Base-by-base conservation (phyloP, 345 rosid species). In the Odontarrhena argentea region DNA sequence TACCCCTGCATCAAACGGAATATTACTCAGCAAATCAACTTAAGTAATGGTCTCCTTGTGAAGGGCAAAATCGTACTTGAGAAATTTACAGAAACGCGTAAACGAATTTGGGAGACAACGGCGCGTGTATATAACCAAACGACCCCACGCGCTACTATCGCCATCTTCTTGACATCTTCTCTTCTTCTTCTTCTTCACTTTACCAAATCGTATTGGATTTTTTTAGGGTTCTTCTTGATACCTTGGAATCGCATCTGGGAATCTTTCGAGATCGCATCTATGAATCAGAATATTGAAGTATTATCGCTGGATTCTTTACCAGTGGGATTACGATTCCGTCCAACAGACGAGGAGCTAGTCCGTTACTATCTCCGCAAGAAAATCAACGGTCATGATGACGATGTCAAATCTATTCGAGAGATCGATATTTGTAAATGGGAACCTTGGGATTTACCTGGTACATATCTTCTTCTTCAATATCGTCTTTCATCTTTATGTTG, bases 361-460 rank as follows among this genome's bases (percentile, higher is more conserved):
- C 62, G 88, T 58, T 80, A 47, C 82, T 93, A 91, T 74, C 77
- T 93, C 64, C 74, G 92, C 9, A 47, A 48, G 63, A 94, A 91
- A 75, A 88, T 94, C 65, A 94, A 94, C 63, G 96, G 97, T 2
- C 65, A 74, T 4, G 69, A 86, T 40, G 56, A 77, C 9, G 84
- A 81, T 8, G 92, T 91, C 45, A 48, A 55, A 32, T 87, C 87
- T 3, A 94, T 94, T 54, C 68, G 78, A 2, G 97, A 87, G 55
- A 76, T 94, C 76, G 99, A 94, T 73, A 83, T 94, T 63, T 94
- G 97, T 58, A 91, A 83, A 78, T 60, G 82, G 79, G 99, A 94
- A 77, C 99, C 99, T 8, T 91, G 96, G 96, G 99, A 94, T 70
- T 82, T 94, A 58, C 99, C 99, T 60, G 86, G 96, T 91, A 77